These are phyloP conservation scores for Malbranchea zuffiana DNA, from an alignment of 2,329 filamentous ascomycete genomes.

Conservation along the genomic window DNA sequence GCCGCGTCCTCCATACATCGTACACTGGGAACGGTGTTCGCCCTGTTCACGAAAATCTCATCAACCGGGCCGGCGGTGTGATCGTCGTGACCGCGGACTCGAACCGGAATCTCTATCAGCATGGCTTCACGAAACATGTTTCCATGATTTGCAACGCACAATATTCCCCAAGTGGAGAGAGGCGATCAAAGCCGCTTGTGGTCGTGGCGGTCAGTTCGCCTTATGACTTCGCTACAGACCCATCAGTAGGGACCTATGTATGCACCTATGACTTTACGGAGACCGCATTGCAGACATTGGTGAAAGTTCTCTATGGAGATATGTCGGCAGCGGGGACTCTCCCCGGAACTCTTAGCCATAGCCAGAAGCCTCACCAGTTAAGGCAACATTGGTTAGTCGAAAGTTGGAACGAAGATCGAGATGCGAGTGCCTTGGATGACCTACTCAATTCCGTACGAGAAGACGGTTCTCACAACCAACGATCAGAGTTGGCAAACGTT, in stretches of 20 bases:
- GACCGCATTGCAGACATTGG: slow-evolving; percentile 72
- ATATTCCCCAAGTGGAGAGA: slow-evolving; percentile 29
- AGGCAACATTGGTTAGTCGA: slow-evolving; percentile 93
- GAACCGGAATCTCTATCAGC: slow-evolving; percentile 85
- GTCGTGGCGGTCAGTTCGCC: slow-evolving; percentile 91
- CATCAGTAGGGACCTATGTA: slow-evolving; percentile 78
- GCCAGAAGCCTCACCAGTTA: slow-evolving; percentile 77
- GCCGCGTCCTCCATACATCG: slow-evolving; percentile 82
- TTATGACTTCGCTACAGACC: slow-evolving; percentile 92
- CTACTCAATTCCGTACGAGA: slow-evolving; percentile 61
- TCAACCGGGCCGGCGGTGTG: slow-evolving; percentile 76
- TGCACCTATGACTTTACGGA: slow-evolving; percentile 97
- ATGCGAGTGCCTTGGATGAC: slow-evolving; percentile 61
- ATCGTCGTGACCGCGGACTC: slow-evolving; percentile 89
- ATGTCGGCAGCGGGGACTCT: slow-evolving; percentile 45
- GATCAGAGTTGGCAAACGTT: slow-evolving; percentile 57
- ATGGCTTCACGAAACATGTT: slow-evolving; percentile 90
- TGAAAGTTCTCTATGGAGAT: slow-evolving; percentile 74
- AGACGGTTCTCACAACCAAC: slow-evolving; percentile 48
- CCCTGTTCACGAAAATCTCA: slow-evolving; percentile 85
- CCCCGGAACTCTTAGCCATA: slow-evolving; percentile 69
- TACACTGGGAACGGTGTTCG: slow-evolving; percentile 89
- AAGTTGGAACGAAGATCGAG: slow-evolving; percentile 68
- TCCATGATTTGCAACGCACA: slow-evolving; percentile 69
- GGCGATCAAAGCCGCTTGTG: slow-evolving; percentile 60